phyloP scores from a whole-genome alignment of 2,329 filamentous ascomycete species.

The Neofusicoccum sp. region DNA sequence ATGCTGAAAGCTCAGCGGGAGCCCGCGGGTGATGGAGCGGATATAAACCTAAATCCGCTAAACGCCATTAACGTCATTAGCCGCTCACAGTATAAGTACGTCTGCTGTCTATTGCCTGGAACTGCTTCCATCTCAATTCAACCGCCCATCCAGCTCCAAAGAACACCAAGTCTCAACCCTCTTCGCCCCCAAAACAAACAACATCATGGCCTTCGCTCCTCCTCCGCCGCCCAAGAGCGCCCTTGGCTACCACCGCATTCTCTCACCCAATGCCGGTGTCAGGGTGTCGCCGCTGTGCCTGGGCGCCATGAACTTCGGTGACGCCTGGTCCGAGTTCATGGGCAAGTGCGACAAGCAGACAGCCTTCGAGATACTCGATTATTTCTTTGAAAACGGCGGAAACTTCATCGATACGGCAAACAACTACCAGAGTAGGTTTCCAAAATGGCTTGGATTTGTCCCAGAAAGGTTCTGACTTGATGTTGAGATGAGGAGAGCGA shows the following conservation, averaged over 20 bases:
- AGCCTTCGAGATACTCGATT: slow-evolving; percentile 64
- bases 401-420: slow-evolving; percentile 59
- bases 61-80: no score
- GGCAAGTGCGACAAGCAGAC: slow-evolving; percentile 48
- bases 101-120: neutral
- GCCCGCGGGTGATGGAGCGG: no score
- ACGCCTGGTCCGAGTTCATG: slow-evolving; percentile 37
- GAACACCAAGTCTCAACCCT: neutral
- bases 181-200: neutral
- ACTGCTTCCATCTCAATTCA: neutral
- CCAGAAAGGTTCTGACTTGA: slow-evolving; percentile 27
- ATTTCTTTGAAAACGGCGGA: slow-evolving; percentile 63
- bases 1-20: no score
- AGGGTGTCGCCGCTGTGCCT: slow-evolving; percentile 55
- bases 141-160: neutral
- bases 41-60: no score
- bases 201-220: slow-evolving; percentile 25
- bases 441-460: neutral
- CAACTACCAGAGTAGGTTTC: slow-evolving; percentile 22
- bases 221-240: slow-evolving; percentile 33
- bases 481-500: slow-evolving; percentile 45
- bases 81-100: no score
- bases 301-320: slow-evolving; percentile 56
- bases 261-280: slow-evolving; percentile 52
- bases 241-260: slow-evolving; percentile 53